Percentiles rank a stretch among this genome's conserved stretches.
phyloP scores from a whole-genome alignment of 75 land plant species.

The Pinus albicaulis region DNA sequence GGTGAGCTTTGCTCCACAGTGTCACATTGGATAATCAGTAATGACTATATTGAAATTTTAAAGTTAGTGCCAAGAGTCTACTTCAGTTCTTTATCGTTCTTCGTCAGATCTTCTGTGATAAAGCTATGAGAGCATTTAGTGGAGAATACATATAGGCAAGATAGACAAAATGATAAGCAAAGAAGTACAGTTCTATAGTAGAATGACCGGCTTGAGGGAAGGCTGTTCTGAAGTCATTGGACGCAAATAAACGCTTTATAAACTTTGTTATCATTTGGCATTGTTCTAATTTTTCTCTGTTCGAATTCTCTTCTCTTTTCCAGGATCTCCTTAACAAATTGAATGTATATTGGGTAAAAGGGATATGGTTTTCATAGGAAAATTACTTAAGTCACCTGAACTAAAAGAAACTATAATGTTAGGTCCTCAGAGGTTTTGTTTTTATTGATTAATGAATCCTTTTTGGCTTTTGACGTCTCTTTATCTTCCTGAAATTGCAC shows the following conservation, averaged over 20 bases:
- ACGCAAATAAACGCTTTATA: neutral
- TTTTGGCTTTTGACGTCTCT: no score
- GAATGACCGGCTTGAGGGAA: neutral
- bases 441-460: no score
- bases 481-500: no score
- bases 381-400: no score
- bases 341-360: neutral
- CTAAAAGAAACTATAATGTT: no score
- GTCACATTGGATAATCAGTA: neutral
- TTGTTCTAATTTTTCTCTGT: neutral
- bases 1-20: neutral
- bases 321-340: neutral
- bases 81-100: neutral
- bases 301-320: neutral
- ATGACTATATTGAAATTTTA: neutral
- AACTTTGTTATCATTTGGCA: neutral
- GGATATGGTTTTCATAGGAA: neutral
- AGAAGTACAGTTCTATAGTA: neutral
- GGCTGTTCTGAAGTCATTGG: neutral
- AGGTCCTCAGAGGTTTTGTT: no score
- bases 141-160: neutral
- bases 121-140: neutral
- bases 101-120: neutral
- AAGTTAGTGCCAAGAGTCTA: neutral
- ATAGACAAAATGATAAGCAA: neutral